Evolutionary conservation across 2,329 filamentous ascomycete genomes (phyloP), one percentile per base, ranked within the genome.

Genomic region (Ceratocystis eucalypticola): DNA sequence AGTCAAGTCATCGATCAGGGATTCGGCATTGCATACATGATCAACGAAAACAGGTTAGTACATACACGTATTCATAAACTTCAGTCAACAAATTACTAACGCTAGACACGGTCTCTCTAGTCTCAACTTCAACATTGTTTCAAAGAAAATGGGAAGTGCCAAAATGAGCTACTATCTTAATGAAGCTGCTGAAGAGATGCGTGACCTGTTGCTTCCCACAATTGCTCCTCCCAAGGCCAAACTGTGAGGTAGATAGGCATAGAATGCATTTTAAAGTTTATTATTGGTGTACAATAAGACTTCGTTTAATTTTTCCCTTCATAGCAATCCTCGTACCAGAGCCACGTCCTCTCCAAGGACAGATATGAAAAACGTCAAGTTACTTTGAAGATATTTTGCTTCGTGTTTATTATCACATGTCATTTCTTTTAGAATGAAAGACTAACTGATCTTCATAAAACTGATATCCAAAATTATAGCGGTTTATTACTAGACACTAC

Each of bases 21-120:
- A 37, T 99, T 94, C 77, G 94, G 94, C 70, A 96, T 99, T 74
- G 94, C 94, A 48, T 99, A 99, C 76, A 99, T 99, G 94, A 97
- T 99, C 76, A 99, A 99, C 75, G 93, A 97, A 82, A 96, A 96
- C 77, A 92, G 62, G 66, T 67, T 61, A 48, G 66, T 66, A 8
- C n/a, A 33, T 30, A 5, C 3, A 17, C 8, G 8, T 28, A 53
- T 7, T 25, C 12, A 15, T 0, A 4, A 41, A 45, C 25, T 7
- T 59, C 64, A 33, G 22, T 15, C 17, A 30, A 20, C 10, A 37
- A 17, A 28, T 12, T 50, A 20, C 46, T 64, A 61, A 55, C 66
- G 50, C 30, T 37, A 8, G 10, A 41, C 50, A 37, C 37, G 53
- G 70, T 96, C 15, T 66, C 22, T 48, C 22, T 57, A 67, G 91